Evolutionary conservation across 306 rosid species (phyloP).

Genomic region (Erythrophleum fordii): DNA sequence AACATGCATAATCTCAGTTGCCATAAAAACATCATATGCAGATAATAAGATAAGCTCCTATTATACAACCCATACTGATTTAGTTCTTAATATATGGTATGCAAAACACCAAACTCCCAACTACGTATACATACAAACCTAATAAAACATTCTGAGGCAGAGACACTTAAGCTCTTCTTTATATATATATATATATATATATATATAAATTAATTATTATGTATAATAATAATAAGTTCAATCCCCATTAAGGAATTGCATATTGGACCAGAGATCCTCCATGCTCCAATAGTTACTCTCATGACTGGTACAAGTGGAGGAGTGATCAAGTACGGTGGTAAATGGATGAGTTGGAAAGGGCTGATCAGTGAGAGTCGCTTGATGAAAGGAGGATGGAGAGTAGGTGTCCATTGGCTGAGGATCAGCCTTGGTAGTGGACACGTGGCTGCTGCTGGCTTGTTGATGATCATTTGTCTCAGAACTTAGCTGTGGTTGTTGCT

Average conservation of each 20-base stretch:
- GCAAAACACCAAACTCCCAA: conserved; percentile 28
- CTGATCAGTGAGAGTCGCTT: conserved; percentile 40
- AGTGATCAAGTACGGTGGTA: conserved; percentile 39
- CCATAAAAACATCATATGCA: neutral
- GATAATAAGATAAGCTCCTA: conserved; percentile 32
- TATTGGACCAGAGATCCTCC: conserved; percentile 89
- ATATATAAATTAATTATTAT: neutral
- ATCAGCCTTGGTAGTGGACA: conserved; percentile 38
- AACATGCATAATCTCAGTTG: conserved; percentile 23
- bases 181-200: conserved; percentile 1
- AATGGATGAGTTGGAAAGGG: conserved; percentile 41
- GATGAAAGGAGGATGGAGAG: conserved; percentile 44
- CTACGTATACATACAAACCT: conserved; percentile 45
- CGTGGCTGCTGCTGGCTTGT: conserved; percentile 58
- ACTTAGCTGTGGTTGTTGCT: conserved; percentile 18
- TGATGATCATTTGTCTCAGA: conserved; percentile 42
- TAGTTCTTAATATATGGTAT: conserved; percentile 19
- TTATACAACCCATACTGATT: conserved; percentile 50
- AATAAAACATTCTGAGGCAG: conserved; percentile 37
- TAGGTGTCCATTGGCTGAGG: conserved; percentile 51
- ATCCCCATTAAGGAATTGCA: conserved; percentile 79
- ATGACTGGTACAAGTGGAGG: conserved; percentile 37
- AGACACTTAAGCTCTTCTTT: conserved; percentile 32
- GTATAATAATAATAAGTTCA: conserved; percentile 8
- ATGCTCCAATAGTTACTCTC: conserved; percentile 77